Evolutionary conservation across 2,329 filamentous ascomycete species (phyloP).

Genomic region (Epichloe sylvatica): DNA sequence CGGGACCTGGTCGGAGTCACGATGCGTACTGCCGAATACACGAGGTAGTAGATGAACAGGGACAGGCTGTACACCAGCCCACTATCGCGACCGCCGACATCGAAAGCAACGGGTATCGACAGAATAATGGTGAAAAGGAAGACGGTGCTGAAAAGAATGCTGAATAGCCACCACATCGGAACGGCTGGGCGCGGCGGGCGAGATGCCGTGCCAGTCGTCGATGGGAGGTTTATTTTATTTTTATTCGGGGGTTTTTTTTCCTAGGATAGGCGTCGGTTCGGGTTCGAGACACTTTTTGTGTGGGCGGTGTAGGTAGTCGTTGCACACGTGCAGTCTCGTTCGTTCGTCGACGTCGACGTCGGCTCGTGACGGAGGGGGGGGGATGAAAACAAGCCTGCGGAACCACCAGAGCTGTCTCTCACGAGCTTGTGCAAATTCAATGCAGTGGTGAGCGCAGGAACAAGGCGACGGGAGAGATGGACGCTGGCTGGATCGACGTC

Average conservation of each 20-base stretch:
- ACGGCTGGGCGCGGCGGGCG: slow-evolving; percentile 18
- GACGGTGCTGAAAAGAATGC: slow-evolving; percentile 62
- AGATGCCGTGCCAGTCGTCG: slow-evolving; percentile 6
- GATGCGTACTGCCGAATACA: slow-evolving; percentile 69
- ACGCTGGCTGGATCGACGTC: slow-evolving; percentile 3
- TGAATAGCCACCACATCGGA: slow-evolving; percentile 71
- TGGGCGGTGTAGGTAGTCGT: background rate
- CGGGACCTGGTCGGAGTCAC: slow-evolving; percentile 66
- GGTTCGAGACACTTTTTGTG: background rate
- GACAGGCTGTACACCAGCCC: slow-evolving; percentile 87
- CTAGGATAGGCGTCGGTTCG: background rate
- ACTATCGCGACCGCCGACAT: slow-evolving; percentile 89
- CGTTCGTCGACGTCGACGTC: background rate
- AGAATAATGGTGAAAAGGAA: slow-evolving; percentile 89
- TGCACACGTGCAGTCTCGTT: background rate
- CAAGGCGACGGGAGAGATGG: background rate
- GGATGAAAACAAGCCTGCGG: background rate
- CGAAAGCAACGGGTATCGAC: slow-evolving; percentile 92
- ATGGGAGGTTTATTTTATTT: background rate
- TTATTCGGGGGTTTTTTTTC: background rate
- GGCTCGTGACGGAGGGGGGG: too few relatives aligned
- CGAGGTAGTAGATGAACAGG: slow-evolving; percentile 79
- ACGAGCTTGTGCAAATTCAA: background rate
- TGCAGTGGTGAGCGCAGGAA: background rate
- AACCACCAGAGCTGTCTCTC: background rate